Evolutionary conservation across 352 stramenopile species (phyloP).

Genomic region (Chrysophaeum taylorii): DNA sequence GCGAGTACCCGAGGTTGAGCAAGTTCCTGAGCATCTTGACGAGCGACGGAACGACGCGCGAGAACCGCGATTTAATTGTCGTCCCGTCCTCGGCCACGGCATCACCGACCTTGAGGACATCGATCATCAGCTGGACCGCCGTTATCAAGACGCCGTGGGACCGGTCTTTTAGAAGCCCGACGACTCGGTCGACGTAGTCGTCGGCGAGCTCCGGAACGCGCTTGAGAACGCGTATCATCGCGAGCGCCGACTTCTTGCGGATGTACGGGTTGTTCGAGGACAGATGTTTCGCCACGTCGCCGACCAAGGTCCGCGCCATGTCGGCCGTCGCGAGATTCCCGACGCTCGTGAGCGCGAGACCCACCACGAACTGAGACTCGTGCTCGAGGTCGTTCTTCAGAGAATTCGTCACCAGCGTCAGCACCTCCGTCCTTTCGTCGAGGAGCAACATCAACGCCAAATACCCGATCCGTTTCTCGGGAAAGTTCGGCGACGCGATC

Average conservation of each 20-base stretch:
- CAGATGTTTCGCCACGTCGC: constrained; percentile 91
- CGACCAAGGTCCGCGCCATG: constrained; percentile 93
- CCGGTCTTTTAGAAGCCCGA: constrained; percentile 85
- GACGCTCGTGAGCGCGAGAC: constrained; percentile 88
- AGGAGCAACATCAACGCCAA: constrained; percentile 92
- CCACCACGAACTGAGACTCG: constrained; percentile 83
- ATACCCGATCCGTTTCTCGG: constrained; percentile 99
- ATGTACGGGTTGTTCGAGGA: constrained; percentile 82
- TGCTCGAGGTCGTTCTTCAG: constrained; percentile 93
- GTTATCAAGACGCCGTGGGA: constrained; percentile 94
- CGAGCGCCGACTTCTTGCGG: constrained; percentile 92
- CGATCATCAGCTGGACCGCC: constrained; percentile 86
- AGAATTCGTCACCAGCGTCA: constrained; percentile 99
- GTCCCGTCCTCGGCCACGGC: constrained; percentile 40
- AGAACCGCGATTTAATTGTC: constrained; percentile 41
- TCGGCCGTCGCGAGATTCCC: constrained; percentile 95
- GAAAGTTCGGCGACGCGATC: constrained; percentile 93
- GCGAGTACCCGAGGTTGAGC: constrained; percentile 87
- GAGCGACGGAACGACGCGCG: constrained; percentile 60
- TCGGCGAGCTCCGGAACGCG: constrained; percentile 96
- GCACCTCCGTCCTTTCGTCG: constrained; percentile 95
- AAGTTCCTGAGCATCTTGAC: constrained; percentile 86
- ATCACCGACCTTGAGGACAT: constrained; percentile 50
- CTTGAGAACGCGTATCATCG: constrained; percentile 71
- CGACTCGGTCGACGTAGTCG: constrained; percentile 91